phyloP scores from a whole-genome alignment of 768 basidiomycete species.

The Polyporus arcularius region DNA sequence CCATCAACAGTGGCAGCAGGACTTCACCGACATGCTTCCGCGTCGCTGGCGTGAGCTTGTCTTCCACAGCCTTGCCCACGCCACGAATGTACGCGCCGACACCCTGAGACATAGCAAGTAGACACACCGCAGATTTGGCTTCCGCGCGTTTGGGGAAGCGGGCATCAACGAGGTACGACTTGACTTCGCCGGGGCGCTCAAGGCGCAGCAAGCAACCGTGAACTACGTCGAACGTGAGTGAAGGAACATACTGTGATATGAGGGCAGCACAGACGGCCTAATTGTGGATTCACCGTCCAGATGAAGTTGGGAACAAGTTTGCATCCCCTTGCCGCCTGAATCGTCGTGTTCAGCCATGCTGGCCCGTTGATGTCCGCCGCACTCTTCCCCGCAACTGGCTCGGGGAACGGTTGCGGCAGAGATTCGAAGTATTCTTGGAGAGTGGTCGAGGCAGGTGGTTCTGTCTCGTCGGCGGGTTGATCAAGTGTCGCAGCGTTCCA shows the following conservation, averaged over 20 bases:
- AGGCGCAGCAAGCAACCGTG: slow-evolving; percentile 67
- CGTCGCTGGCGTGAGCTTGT: slow-evolving; percentile 46
- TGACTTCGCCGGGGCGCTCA: slow-evolving; percentile 50
- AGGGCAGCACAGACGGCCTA: slow-evolving; percentile 42
- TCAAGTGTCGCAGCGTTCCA: slow-evolving; percentile 43
- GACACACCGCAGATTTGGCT: slow-evolving; percentile 68
- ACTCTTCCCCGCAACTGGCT: slow-evolving; percentile 46
- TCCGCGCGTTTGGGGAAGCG: slow-evolving; percentile 60
- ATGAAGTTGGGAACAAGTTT: slow-evolving; percentile 45
- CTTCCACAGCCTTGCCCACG: slow-evolving; percentile 43
- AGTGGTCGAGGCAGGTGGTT: slow-evolving; percentile 31
- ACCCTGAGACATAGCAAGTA: slow-evolving; percentile 66
- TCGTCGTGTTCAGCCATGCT: slow-evolving; percentile 50
- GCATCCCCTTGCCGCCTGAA: slow-evolving; percentile 55
- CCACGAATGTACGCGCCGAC: slow-evolving; percentile 56
- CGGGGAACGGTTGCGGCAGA: slow-evolving; percentile 65
- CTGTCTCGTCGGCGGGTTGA: slow-evolving; percentile 17
- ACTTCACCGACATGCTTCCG: slow-evolving; percentile 45
- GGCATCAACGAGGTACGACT: slow-evolving; percentile 64
- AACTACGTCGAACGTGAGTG: slow-evolving; percentile 35
- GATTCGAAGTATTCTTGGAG: slow-evolving; percentile 64
- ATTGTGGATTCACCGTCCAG: slow-evolving; percentile 43
- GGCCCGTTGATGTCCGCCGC: slow-evolving; percentile 56
- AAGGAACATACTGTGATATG: background rate
- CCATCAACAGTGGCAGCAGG: slow-evolving; percentile 45